These are phyloP conservation scores for Diplotaxis tenuifolia DNA, from an alignment of 345 rosid genomes.

Conservation along the genomic window DNA sequence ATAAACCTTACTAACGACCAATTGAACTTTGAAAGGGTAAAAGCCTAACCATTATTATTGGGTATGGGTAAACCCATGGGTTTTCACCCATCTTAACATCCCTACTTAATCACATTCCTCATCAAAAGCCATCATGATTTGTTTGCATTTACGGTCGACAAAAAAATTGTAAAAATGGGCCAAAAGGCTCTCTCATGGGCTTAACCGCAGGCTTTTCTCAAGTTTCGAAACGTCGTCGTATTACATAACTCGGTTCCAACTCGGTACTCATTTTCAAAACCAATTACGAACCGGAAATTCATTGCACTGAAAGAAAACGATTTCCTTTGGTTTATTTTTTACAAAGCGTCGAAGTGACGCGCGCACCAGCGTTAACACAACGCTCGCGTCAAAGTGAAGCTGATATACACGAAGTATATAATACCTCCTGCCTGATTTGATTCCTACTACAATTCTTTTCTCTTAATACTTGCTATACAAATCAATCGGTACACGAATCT, in stretches of 20 bases:
- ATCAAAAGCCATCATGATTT: no score
- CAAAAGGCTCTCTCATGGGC: neutral
- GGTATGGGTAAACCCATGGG: no score
- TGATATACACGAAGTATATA: neutral
- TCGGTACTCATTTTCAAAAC: neutral
- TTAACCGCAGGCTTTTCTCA: neutral
- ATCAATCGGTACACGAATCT: neutral
- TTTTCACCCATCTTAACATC: no score
- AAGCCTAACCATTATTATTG: no score
- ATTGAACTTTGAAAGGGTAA: no score
- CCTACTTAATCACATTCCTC: no score
- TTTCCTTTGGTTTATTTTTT: neutral
- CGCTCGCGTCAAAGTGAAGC: neutral
- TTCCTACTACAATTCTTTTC: neutral
- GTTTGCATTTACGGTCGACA: no score
- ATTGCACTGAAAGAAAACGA: neutral
- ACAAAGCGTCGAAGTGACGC: neutral
- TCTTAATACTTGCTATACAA: neutral
- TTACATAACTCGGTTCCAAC: neutral
- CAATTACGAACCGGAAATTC: neutral
- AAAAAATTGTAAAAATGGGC: neutral
- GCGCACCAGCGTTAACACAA: neutral
- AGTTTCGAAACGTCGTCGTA: neutral
- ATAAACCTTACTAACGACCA: no score
- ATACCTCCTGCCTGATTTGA: neutral